A percentile compares a stretch with the other conserved stretches of the same genome.
Evolutionary conservation across 2,329 filamentous ascomycete genomes (phyloP).

Genomic region (Trichoderma sp.): DNA sequence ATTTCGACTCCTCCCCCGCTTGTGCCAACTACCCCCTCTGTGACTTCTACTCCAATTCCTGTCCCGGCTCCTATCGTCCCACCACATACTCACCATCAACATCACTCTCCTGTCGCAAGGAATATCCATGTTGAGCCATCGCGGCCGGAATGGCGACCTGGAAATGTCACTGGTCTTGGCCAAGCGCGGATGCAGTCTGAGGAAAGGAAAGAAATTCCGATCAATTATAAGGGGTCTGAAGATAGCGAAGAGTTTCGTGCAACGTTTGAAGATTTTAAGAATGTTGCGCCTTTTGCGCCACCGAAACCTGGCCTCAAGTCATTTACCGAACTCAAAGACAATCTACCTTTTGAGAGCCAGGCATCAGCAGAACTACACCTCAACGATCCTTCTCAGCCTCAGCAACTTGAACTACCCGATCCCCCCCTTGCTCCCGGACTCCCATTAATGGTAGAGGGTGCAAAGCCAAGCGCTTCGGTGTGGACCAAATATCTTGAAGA

Average conservation of each 20-base stretch:
- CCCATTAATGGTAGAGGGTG: conserved; percentile 48
- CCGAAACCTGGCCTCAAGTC: conserved; percentile 56
- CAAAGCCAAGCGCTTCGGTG: conserved; percentile 48
- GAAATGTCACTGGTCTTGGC: conserved; percentile 44
- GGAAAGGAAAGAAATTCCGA: conserved; percentile 36
- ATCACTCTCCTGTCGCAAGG: conserved; percentile 43
- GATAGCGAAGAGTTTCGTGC: conserved; percentile 60
- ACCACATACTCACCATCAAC: conserved; percentile 31
- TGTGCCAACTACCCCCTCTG: neutral
- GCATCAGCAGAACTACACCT: conserved; percentile 50
- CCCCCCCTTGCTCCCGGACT: conserved; percentile 55
- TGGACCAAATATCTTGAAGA: conserved; percentile 58
- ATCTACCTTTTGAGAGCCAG: conserved; percentile 60
- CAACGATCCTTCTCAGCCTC: conserved; percentile 40
- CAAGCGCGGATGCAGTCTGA: conserved; percentile 31
- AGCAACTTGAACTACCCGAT: conserved; percentile 51
- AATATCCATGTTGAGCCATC: conserved; percentile 63
- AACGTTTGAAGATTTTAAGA: conserved; percentile 58
- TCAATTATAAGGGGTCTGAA: conserved; percentile 55
- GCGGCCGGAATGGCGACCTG: conserved; percentile 62
- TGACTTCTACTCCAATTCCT: neutral
- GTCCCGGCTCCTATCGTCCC: conserved; percentile 29
- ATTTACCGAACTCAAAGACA: conserved; percentile 59
- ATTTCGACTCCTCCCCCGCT: conserved; percentile 12
- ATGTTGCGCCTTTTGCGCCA: conserved; percentile 58